These are phyloP conservation scores for Carallia pectinifolia DNA, from an alignment of 345 rosid genomes.

Conservation along the genomic window DNA sequence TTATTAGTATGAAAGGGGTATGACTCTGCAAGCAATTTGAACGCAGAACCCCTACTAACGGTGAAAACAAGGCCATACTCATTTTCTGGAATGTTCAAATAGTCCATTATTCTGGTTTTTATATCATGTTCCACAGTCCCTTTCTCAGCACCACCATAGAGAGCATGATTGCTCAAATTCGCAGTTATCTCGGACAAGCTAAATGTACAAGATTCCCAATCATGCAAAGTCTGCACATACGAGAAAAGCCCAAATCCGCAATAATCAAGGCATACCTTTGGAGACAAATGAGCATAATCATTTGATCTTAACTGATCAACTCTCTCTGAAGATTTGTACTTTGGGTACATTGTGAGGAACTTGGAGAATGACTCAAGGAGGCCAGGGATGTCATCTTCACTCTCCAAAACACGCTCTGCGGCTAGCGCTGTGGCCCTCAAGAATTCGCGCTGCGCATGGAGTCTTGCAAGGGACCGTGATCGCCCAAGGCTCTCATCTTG, in stretches of 20 bases:
- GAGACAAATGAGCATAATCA: constrained; percentile 77
- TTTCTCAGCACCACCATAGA: constrained; percentile 88
- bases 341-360: constrained; percentile 89
- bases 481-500: constrained; percentile 78
- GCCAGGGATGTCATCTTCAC: constrained; percentile 65
- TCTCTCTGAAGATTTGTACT: constrained; percentile 76
- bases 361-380: constrained; percentile 58
- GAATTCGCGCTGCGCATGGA: constrained; percentile 88
- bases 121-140: constrained; percentile 88
- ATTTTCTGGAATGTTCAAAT: constrained; percentile 91
- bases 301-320: constrained; percentile 71
- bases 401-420: constrained; percentile 66
- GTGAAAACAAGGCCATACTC: constrained; percentile 99
- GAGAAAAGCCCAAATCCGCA: constrained; percentile 97
- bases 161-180: constrained; percentile 91
- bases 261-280: constrained; percentile 98
- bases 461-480: constrained; percentile 94
- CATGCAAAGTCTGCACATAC: constrained; percentile 80
- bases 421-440: constrained; percentile 88
- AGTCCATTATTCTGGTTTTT: constrained; percentile 90
- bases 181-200: constrained; percentile 94
- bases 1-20: constrained; percentile 95
- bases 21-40: constrained; percentile 85
- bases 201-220: constrained; percentile 98
- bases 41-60: constrained; percentile 97